Base-by-base conservation (phyloP, 345 rosid species). In the Balakata baccata region DNA sequence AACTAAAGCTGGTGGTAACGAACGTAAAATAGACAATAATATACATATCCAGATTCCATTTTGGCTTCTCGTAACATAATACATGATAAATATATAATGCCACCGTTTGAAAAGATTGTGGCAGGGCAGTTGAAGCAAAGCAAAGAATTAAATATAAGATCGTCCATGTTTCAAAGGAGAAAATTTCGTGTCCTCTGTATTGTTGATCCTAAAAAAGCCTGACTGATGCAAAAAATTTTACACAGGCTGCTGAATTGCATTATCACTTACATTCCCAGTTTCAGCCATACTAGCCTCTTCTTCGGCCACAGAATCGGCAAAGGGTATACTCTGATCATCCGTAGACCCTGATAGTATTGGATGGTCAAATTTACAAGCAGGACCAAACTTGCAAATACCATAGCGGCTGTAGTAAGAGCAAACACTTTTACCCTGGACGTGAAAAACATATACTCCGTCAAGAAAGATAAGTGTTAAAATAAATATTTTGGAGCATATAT, bases 351-450 rank as follows among this genome's bases (percentile, higher is more conserved):
- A 6, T 12, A 85, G 87, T 65, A 39, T 68, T 34, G 78, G 84
- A 78, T 90, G 96, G 83, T 89, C 82, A 75, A 84, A 90, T 86
- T 85, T 93, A 82, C 99, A 92, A 29, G 96, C 92, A 63, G 97
- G 98, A 11, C 99, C 99, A 18, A 86, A 95, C 83, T 92, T 95
- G 90, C 98, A 92, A 72, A 92, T 87, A 68, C 98, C 99, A 63
- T 92, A 92, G 38, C 97, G 89, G 79, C 88, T 92, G 87, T 95
- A 95, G 78, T 95, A 77, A 9, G 89, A 71, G 83, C 98, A 95
- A 66, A 88, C 63, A 58, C 57, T 79, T 78, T 92, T 94, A 79
- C 85, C 99, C 99, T 92, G 87, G 23, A 81, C 23, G 76, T 63
- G 34, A 43, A 25, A 58, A 65, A 50, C 12, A 66, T 38, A 64